Evolutionary conservation across 352 stramenopile species (phyloP).

Genomic region (Phytophthora brassicae): DNA sequence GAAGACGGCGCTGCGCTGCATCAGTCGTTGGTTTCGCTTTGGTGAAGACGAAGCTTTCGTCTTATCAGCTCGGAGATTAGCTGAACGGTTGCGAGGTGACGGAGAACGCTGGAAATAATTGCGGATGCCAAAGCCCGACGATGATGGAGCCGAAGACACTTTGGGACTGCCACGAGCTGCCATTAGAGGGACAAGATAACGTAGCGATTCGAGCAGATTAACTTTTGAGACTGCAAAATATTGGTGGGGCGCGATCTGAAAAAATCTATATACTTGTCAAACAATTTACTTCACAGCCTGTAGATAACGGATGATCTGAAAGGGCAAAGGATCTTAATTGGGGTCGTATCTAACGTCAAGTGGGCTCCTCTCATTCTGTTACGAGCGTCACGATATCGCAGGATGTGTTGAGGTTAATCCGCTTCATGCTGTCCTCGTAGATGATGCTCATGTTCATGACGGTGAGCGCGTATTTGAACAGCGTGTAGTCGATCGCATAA

Average conservation of each 20-base stretch:
- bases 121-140: slow-evolving; percentile 25
- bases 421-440: slow-evolving; percentile 44
- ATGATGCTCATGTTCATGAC: slow-evolving; percentile 61
- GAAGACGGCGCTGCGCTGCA: slow-evolving; percentile 45
- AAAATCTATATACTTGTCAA: too few relatives aligned
- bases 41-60: not conserved
- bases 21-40: slow-evolving; percentile 14
- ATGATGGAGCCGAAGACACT: slow-evolving; percentile 18
- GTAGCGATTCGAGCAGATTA: slow-evolving; percentile 5
- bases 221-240: slow-evolving; percentile 17
- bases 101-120: slow-evolving; percentile 35
- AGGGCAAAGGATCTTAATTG: too few relatives aligned
- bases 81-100: slow-evolving; percentile 5
- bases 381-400: slow-evolving; percentile 32
- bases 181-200: slow-evolving; percentile 6
- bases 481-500: slow-evolving; percentile 38
- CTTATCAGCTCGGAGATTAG: slow-evolving; percentile 1
- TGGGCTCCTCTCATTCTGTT: too few relatives aligned
- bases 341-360: too few relatives aligned
- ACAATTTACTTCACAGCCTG: too few relatives aligned
- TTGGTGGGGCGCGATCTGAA: slow-evolving; percentile 12
- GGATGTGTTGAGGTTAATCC: slow-evolving; percentile 36
- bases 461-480: slow-evolving; percentile 45
- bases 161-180: not conserved
- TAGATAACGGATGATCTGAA: too few relatives aligned